phyloP scores from a whole-genome alignment of 345 rosid species.

The Rhizophora mangle region DNA sequence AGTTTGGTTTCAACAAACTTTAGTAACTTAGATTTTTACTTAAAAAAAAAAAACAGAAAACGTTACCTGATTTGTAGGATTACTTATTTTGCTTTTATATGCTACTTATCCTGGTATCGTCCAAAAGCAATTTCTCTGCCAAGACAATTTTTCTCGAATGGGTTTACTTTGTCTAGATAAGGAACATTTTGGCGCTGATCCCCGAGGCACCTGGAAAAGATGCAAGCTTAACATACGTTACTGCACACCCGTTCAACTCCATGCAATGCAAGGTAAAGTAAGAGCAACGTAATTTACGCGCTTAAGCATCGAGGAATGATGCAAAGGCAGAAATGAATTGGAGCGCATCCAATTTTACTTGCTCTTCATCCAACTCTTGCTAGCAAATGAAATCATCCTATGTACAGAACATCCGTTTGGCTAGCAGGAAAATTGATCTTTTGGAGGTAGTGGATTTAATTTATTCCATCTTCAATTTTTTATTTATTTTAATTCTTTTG shows the following conservation, averaged over 20 bases:
- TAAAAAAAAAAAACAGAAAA: too few relatives aligned
- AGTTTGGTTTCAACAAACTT: too few relatives aligned
- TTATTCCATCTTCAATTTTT: not conserved
- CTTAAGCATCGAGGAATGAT: not conserved
- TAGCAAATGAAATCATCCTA: constrained; percentile 16
- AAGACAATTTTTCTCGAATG: not conserved
- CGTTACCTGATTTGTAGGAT: too few relatives aligned
- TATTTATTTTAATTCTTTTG: too few relatives aligned
- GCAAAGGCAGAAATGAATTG: not conserved
- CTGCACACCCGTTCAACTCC: constrained; percentile 64
- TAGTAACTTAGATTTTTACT: too few relatives aligned
- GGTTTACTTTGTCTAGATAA: constrained; percentile 42
- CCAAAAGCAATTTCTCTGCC: not conserved
- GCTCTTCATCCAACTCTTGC: constrained; percentile 18
- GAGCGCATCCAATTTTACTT: too few relatives aligned
- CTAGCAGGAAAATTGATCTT: not conserved
- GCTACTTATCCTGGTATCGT: too few relatives aligned
- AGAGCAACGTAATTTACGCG: not conserved
- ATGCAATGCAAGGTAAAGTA: constrained; percentile 63
- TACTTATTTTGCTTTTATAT: too few relatives aligned
- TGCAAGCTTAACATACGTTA: constrained; percentile 67
- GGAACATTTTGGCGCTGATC: constrained; percentile 90
- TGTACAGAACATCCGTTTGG: not conserved
- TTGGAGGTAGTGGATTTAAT: too few relatives aligned
- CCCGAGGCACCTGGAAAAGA: constrained; percentile 67